phyloP scores from a whole-genome alignment of 495 filamentous ascomycete genomes.

The Xylaria telfairii region DNA sequence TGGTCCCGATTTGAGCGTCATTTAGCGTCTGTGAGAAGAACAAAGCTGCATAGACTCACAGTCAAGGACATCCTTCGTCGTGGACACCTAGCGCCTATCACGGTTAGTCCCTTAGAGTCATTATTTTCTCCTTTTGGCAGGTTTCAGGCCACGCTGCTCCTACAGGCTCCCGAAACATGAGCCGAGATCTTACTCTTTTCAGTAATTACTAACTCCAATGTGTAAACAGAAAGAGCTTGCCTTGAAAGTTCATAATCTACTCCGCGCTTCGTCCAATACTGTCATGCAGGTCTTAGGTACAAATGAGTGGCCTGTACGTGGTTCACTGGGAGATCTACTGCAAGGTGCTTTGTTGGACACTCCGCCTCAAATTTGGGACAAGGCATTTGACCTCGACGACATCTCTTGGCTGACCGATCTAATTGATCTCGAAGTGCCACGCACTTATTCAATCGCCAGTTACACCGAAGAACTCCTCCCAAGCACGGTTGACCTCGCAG shows the following conservation, averaged over 20 bases:
- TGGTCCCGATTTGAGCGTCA: constrained; percentile 56
- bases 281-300: constrained; percentile 55
- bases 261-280: constrained; percentile 54
- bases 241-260: constrained; percentile 46
- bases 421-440: constrained; percentile 53
- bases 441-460: constrained; percentile 58
- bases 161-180: too few relatives aligned
- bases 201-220: too few relatives aligned
- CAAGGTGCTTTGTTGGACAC: constrained; percentile 52
- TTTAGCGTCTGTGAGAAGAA: constrained; percentile 46
- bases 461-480: constrained; percentile 54
- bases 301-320: constrained; percentile 55
- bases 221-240: constrained; percentile 57
- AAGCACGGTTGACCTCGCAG: constrained; percentile 52
- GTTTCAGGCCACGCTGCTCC: too few relatives aligned
- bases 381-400: constrained; percentile 50
- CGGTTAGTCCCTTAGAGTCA: too few relatives aligned
- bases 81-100: constrained; percentile 55
- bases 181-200: too few relatives aligned
- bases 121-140: too few relatives aligned
- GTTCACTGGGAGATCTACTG: constrained; percentile 54
- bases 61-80: constrained; percentile 56
- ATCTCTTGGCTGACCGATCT: constrained; percentile 54
- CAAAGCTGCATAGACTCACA: constrained; percentile 39
- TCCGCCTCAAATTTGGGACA: constrained; percentile 54